Percentiles rank a stretch among this genome's conserved stretches.
phyloP scores from a whole-genome alignment of 495 filamentous ascomycete genomes.

The Staphylotrichum longicolle region DNA sequence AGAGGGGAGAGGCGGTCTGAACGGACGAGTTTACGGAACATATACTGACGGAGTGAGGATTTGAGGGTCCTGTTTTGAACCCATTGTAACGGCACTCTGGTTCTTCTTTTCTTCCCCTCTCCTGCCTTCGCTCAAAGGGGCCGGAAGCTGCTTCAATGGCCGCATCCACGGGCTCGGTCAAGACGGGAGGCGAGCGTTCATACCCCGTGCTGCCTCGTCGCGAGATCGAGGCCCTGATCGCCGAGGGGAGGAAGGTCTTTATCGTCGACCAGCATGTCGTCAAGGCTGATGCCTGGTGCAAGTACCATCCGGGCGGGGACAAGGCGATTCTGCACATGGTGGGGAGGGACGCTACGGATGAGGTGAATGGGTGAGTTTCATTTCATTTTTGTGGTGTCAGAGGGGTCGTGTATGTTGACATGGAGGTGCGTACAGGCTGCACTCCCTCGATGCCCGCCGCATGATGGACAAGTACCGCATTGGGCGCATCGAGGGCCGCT shows the following conservation, averaged over 20 bases:
- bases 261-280: slow-evolving; percentile 79
- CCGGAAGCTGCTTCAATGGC: slow-evolving; percentile 6
- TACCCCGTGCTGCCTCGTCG: slow-evolving; percentile 60
- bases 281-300: slow-evolving; percentile 82
- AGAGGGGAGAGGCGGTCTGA: no score
- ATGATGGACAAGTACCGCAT: slow-evolving; percentile 83
- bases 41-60: no score
- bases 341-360: slow-evolving; percentile 93
- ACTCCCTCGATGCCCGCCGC: slow-evolving; percentile 72
- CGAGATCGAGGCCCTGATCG: slow-evolving; percentile 83
- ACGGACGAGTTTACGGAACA: no score
- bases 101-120: no score
- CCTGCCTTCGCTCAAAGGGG: no score
- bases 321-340: slow-evolving; percentile 95
- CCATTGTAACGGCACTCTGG: no score
- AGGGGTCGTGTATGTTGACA: neutral
- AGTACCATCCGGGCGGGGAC: slow-evolving; percentile 88
- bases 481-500: slow-evolving; percentile 75
- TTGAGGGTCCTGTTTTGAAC: no score
- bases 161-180: neutral
- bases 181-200: slow-evolving; percentile 2
- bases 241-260: slow-evolving; percentile 76
- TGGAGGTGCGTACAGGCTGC: slow-evolving; percentile 56
- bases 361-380: slow-evolving; percentile 77
- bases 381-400: neutral